Percentiles rank a stretch among this genome's conserved stretches.
These are phyloP conservation scores for Hemisphaericaspora nanyangensis DNA, from an alignment of 805 yeast species.

Conservation along the genomic window DNA sequence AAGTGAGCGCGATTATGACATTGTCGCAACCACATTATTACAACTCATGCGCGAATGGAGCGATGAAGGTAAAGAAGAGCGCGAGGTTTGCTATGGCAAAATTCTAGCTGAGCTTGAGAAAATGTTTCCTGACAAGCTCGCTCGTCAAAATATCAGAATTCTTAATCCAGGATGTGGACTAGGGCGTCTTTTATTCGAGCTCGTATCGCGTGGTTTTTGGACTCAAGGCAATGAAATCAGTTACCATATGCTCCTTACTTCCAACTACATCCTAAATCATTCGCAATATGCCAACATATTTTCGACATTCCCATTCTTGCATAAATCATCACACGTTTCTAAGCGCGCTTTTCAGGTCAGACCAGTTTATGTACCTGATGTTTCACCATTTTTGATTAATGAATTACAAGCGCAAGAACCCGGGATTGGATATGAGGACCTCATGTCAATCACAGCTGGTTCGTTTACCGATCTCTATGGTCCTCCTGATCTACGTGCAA, in stretches of 20 bases:
- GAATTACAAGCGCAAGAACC: conserved; percentile 31
- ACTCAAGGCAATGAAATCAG: conserved; percentile 68
- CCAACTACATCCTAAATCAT: conserved; percentile 51
- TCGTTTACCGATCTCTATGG: conserved; percentile 69
- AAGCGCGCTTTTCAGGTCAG: conserved; percentile 47
- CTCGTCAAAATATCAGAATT: conserved; percentile 39
- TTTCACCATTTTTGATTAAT: conserved; percentile 37
- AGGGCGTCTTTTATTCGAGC: conserved; percentile 55
- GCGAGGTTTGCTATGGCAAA: conserved; percentile 35
- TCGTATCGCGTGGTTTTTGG: conserved; percentile 51
- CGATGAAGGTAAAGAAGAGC: conserved; percentile 45
- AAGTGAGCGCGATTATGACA: conserved; percentile 45
- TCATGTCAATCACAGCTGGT: conserved; percentile 73
- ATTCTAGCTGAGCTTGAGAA: conserved; percentile 32
- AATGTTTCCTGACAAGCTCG: conserved; percentile 32
- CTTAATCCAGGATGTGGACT: conserved; percentile 65
- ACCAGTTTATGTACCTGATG: conserved; percentile 52
- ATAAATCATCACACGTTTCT: conserved; percentile 43
- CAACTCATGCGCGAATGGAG: conserved; percentile 66
- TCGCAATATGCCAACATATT: conserved; percentile 36
- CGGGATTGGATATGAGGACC: conserved; percentile 39
- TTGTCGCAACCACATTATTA: conserved; percentile 52
- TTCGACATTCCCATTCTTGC: conserved; percentile 53
- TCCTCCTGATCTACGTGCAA: conserved; percentile 29
- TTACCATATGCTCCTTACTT: conserved; percentile 58